Evolutionary conservation across 1,139 yeast genomes (phyloP).

Genomic region (Geotrichum carabidarum): DNA sequence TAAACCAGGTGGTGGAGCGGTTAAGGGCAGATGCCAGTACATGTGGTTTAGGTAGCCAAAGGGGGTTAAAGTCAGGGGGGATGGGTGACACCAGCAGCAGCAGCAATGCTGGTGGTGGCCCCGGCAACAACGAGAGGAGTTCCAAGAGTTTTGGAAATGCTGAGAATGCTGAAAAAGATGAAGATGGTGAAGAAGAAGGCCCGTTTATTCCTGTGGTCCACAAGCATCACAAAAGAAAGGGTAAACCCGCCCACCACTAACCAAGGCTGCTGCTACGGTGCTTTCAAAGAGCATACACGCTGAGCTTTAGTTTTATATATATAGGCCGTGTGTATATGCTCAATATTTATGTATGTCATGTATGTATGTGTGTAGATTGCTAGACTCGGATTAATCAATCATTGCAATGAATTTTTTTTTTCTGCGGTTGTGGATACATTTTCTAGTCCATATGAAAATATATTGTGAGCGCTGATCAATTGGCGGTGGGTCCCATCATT

Average conservation of each 20-base stretch:
- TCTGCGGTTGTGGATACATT: too few relatives aligned
- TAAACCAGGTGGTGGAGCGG: background rate
- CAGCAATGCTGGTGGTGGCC: background rate
- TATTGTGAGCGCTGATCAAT: too few relatives aligned
- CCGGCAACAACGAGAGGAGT: background rate
- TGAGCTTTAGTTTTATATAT: too few relatives aligned
- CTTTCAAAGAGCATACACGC: too few relatives aligned
- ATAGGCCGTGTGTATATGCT: too few relatives aligned
- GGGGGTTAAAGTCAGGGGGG: background rate
- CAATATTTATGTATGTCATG: background rate
- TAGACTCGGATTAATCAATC: too few relatives aligned
- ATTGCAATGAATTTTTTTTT: too few relatives aligned
- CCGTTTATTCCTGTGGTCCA: background rate
- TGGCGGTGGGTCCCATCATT: too few relatives aligned
- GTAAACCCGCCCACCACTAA: too few relatives aligned
- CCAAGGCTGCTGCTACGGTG: too few relatives aligned
- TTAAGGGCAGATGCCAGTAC: background rate
- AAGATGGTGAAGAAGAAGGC: background rate
- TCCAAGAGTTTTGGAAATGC: background rate
- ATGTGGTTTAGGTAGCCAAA: background rate
- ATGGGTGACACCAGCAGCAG: background rate
- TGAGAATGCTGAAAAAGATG: background rate
- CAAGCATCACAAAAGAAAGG: background rate
- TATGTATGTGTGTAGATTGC: too few relatives aligned
- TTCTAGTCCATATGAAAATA: too few relatives aligned